Evolutionary conservation across 2,329 filamentous ascomycete genomes (phyloP), one percentile per base, ranked within the genome.

Genomic region (Colletotrichum spaethianum): DNA sequence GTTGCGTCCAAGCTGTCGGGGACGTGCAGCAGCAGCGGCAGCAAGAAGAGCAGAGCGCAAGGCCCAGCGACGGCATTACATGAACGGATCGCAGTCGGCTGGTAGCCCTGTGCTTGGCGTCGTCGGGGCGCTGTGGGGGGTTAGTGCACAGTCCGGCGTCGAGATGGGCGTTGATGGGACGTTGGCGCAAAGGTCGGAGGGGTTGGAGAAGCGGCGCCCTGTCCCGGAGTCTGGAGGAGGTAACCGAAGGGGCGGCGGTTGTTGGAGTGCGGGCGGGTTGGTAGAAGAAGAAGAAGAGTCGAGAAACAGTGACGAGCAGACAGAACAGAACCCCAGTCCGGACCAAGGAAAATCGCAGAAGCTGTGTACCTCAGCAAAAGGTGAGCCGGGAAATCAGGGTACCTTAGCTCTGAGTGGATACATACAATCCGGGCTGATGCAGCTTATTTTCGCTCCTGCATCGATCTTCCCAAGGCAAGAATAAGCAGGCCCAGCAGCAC

Each of bases 381-480:
- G 60, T 28, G 60, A 63, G 33, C 23, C 59, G n/a, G 33, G 44
- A 18, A 56, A 55, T 42, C 31, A 67, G 63, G 63, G 48, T 38
- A 61, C 53, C 59, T 42, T 28, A 9, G 63, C 28, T 73, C 40
- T 73, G 61, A 62, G 70, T 66, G 67, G 70, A 40, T 55, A 53
- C 61, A 40, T 55, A 53, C 61, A 62, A 67, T 40, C 55, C 61
- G 40, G 67, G 66, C 70, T 70, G 60, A 71, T 71, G 70, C 67
- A 62, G 70, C 67, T 71, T 73, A 66, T 73, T 71, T 65, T 73
- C 70, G 70, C 70, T 72, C 64, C 65, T 60, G 69, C 69, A 69
- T 55, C 60, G 59, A 69, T 64, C 46, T 60, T 46, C 69, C 59
- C 69, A 55, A 63, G 53, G 31, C 38, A 55, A 53, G 16, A 40